Evolutionary conservation across 495 filamentous ascomycete species (phyloP), one percentile per base, ranked within the genome.

Genomic region (Hypomontagnella submonticulosa): DNA sequence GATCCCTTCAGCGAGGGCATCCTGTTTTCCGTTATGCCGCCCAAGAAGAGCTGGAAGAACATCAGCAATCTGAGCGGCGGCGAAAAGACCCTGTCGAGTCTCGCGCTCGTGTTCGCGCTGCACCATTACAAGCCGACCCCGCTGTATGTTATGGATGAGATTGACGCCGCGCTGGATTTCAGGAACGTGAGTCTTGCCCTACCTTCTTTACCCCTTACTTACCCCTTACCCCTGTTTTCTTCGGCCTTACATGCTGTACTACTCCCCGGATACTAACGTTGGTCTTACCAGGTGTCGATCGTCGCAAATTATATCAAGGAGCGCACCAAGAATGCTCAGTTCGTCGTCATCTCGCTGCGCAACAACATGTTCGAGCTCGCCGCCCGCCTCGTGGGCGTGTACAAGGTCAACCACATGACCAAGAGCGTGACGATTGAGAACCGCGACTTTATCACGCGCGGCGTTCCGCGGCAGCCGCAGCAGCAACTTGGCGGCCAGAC

Each of bases 321-420:
- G 78, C 84, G 95, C 46, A 99, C 95, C 52, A 98, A 98, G 85
- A 98, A 99, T 74, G 95, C 95, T 0, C 95, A 99, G 72, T 99
- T 99, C 76, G 95, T 99, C 69, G 95, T 99, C 66, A 99, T 99
- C 69, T 97, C 93, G 11, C 80, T 99, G 69, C 84, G 95, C 71
- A 99, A 99, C 79, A 99, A 99, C 80, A 99, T 99, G 95, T 99
- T 99, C 79, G 95, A 99, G 81, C 88, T 99, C 54, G 96, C 95
- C 13, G 87, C 93, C 42, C 84, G 95, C 48, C 84, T 99, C 36
- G 92, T 99, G 4, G 95, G 95, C 46, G 93, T 99, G 44, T 99
- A 99, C 78, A 99, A 99, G 80, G 95, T 99, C 73, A 98, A 97
- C 78, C 95, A 99, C 77, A 99, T 98, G 95, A 97, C 92, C 40